Evolutionary conservation across 306 rosid genomes (phyloP), one percentile per base, ranked within the genome.

Genomic region (Castanospermum australe): DNA sequence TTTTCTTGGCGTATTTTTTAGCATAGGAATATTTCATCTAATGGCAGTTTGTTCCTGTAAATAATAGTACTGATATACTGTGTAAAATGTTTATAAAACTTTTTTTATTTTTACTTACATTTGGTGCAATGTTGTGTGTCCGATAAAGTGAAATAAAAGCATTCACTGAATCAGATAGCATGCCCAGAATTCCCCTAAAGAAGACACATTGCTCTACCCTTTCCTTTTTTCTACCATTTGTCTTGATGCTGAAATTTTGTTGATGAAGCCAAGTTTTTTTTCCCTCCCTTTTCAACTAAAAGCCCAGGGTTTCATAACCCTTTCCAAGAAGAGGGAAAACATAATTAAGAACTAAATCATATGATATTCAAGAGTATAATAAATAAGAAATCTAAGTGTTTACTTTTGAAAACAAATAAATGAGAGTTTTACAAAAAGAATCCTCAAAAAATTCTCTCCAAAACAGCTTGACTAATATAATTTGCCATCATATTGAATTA

Each of bases 61-160:
- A 59, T 67, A n/a, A 47, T 17, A 47, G 10, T 81, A 52, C 42
- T 50, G 57, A 60, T 67, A 78, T 59, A 73, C 77, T 47, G 39
- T 52, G 56, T 71, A 41, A 73, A 62, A 78, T 62, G 47, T 67
- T 81, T 78, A 39, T 61, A 24, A 41, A 35, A 18, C 54, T 42
- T 69, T 20, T 51, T 82, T 82, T 36, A 44, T 72, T 79, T 60
- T 50, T n/a, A n/a, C n/a, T n/a, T n/a, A n/a, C n/a, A 75, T 73
- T 67, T 73, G 69, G 35, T 12, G 11, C 67, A 73, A 5, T 67
- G 35, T 65, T 51, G 30, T 32, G 12, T 56, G 68, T 4, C 48
- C 55, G 11, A 42, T 8, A 56, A 47, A 22, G 30, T 78, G 67
- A 38, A 36, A 67, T 38, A 48, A 56, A 56, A n/a, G 44, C 10